These are phyloP conservation scores for Omphalotus guepiniiformis DNA, from an alignment of 768 basidiomycete species.

Conservation along the genomic window DNA sequence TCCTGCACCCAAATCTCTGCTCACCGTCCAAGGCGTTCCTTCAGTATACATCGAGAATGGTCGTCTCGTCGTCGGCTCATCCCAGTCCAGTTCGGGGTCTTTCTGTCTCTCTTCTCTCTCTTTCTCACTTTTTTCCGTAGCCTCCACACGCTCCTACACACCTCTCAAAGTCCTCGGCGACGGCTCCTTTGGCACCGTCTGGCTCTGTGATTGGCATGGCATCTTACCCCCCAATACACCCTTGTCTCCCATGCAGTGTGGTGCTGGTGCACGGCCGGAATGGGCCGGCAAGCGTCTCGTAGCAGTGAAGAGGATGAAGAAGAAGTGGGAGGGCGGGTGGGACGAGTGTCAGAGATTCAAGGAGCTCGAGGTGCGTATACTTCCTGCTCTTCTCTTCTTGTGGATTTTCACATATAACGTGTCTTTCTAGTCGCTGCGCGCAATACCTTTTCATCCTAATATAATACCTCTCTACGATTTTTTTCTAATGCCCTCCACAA, in stretches of 20 bases:
- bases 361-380: constrained; percentile 79
- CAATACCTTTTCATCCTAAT: constrained; percentile 92
- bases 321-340: constrained; percentile 97
- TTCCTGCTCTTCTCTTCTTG: constrained; percentile 10
- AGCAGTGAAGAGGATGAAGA: constrained; percentile 98
- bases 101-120: constrained; percentile 20
- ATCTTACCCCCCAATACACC: constrained; percentile 88
- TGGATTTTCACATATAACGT: constrained; percentile 12
- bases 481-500: constrained; percentile 92
- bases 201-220: constrained; percentile 99
- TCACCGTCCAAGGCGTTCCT: constrained; percentile 70
- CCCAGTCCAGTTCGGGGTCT: constrained; percentile 69
- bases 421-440: constrained; percentile 74
- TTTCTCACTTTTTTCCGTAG: constrained; percentile 35
- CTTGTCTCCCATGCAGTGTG: constrained; percentile 93
- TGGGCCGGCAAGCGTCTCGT: constrained; percentile 94
- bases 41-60: constrained; percentile 70
- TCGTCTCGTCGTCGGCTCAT: constrained; percentile 67
- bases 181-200: constrained; percentile 97
- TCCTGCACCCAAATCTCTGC: background rate
- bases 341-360: constrained; percentile 93
- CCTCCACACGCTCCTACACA: constrained; percentile 84
- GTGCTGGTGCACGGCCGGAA: constrained; percentile 86
- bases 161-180: constrained; percentile 96
- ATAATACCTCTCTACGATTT: constrained; percentile 99